Evolutionary conservation across 176 grass and related monocot genomes (phyloP).

Genomic region (Cenchrus fungigraminus): DNA sequence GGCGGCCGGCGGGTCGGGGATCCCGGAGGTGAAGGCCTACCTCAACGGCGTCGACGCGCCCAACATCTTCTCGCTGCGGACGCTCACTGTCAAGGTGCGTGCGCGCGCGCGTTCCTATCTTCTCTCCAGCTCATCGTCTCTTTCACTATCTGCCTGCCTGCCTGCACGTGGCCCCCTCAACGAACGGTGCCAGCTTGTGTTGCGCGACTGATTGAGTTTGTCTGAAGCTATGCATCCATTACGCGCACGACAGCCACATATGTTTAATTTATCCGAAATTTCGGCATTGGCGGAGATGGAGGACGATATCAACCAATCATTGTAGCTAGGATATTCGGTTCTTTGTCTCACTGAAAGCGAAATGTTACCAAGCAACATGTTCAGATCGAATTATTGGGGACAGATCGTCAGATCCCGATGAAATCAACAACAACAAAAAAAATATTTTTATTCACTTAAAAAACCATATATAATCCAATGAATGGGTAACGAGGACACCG

Average conservation of each 20-base stretch:
- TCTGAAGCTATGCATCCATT: neutral
- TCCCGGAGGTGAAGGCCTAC: conserved; percentile 96
- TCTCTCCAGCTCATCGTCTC: conserved; percentile 22
- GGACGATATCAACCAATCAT: conserved; percentile 16
- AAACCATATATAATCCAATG: too few species aligned
- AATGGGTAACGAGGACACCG: too few species aligned
- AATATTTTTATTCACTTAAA: too few species aligned
- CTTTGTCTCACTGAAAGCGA: conserved; percentile 22
- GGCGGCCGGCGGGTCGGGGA: conserved; percentile 82
- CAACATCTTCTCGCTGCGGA: conserved; percentile 86
- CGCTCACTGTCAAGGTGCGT: conserved; percentile 86
- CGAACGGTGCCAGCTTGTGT: neutral
- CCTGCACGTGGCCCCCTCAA: conserved; percentile 8
- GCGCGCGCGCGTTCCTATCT: conserved; percentile 1
- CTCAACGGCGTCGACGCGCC: conserved; percentile 98
- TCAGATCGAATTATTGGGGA: too few species aligned
- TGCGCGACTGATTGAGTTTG: neutral
- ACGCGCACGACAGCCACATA: neutral
- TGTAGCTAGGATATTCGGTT: conserved; percentile 6
- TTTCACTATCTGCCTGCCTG: neutral
- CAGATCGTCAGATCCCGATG: too few species aligned
- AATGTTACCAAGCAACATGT: neutral
- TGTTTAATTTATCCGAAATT: neutral
- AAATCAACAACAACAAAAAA: too few species aligned
- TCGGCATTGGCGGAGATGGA: neutral